Evolutionary conservation across 2,329 filamentous ascomycete genomes (phyloP), one percentile per base, ranked within the genome.

Genomic region (Cadophora sp.): DNA sequence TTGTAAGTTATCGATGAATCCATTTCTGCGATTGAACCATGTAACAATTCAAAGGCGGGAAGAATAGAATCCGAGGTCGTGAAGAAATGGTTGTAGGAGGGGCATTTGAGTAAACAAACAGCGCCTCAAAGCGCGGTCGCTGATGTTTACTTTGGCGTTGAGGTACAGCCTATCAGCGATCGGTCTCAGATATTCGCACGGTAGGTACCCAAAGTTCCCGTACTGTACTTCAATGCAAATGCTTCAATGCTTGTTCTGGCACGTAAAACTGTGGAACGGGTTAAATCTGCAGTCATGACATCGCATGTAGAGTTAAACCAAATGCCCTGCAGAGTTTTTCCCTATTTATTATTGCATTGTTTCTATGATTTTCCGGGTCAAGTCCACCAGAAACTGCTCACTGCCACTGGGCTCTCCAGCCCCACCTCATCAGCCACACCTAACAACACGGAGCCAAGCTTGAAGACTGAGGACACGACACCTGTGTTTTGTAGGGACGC

Each of bases 1-100:
- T 72, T 73, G 62, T 70, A 75, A 58, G 68, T 73, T 68, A 75
- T 69, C 65, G 68, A 65, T 58, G 69, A 70, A 61, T 76, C 72
- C 75, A 77, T 77, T 55, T 63, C 61, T 67, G 56, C 51, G 48
- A 33, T 61, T 59, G 20, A 48, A 30, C 62, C 43, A 43, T 60
- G 18, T 43, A 30, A 45, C 14, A 30, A 62, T 62, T 43, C 47
- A 22, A 27, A 48, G 47, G 18, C 59, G 48, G 43, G 47, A 45
- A 53, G 39, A 67, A 65, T 63, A 43, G 22, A 59, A 59, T 47
- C 45, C 4, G 39, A 27, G 24, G 16, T 43, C 20, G 47, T 24
- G 45, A 47, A 55, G 24, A 30, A 18, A 22, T 27, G 39, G 7
- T 48, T 27, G 18, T 18, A 39, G 50, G 20, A 39, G 22, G 39